Conservation (phyloP, 257 asterid species). For the Solanum etuberosum region DNA sequence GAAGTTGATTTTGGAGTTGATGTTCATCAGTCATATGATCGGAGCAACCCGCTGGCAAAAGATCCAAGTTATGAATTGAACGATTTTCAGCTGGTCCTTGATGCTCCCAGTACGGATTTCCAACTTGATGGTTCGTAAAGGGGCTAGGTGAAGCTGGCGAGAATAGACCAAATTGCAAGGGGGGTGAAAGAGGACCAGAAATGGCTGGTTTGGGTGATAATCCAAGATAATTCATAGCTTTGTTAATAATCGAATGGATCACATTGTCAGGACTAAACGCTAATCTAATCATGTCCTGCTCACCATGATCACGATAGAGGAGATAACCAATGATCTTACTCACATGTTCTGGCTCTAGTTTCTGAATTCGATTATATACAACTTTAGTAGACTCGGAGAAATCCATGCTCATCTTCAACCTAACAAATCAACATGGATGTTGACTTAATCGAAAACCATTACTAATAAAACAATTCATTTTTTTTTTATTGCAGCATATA, state of each 20-base stretch:
- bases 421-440: background rate
- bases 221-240: slow-evolving; percentile 29
- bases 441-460: background rate
- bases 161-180: slow-evolving; percentile 23
- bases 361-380: slow-evolving; percentile 43
- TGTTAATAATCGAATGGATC: slow-evolving; percentile 37
- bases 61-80: background rate
- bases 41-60: slow-evolving; percentile 13
- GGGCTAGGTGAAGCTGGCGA: slow-evolving; percentile 26
- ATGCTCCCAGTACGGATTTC: slow-evolving; percentile 34
- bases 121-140: slow-evolving; percentile 17
- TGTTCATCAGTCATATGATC: slow-evolving; percentile 18
- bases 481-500: background rate
- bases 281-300: slow-evolving; percentile 64
- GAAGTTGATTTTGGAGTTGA: slow-evolving; percentile 18
- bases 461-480: background rate
- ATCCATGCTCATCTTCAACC: slow-evolving; percentile 1
- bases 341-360: slow-evolving; percentile 51
- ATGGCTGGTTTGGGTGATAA: slow-evolving; percentile 23
- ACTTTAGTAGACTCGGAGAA: slow-evolving; percentile 10
- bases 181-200: slow-evolving; percentile 66
- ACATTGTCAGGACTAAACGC: slow-evolving; percentile 68
- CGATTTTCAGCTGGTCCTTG: background rate
- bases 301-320: slow-evolving; percentile 40
- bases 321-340: slow-evolving; percentile 62